Evolutionary conservation across 371 early-diverging fungal genomes (phyloP), one percentile per base, ranked within the genome.

Genomic region (Batkoa obscura): DNA sequence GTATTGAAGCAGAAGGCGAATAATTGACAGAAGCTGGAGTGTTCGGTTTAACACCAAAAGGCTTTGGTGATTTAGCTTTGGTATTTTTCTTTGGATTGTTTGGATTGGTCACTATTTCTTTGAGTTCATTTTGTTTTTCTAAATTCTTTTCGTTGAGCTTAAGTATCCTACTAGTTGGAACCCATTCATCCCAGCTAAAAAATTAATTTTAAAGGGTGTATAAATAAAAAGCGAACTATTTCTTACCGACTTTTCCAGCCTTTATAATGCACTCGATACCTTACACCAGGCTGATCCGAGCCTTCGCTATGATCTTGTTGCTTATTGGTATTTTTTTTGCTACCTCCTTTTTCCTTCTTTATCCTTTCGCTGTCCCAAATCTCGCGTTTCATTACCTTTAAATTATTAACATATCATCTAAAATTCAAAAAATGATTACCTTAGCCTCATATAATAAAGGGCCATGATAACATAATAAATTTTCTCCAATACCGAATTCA

Each of bases 171-270:
- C 79, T 67, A 61, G 90, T 86, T 32, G 89, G 86, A 0, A 94
- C 96, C 98, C 98, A 97, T 67, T 97, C 98, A 68, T 97, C 96
- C 94, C 94, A 97, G 0, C 92, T 94, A 63, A 57, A 35, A 42
- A 30, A 45, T 43, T 17, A 41, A 35, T 31, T 34, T 35, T 50
- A 37, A 36, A 41, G 57, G 9, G 23, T 23, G 23, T 23, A 23
- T 47, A 43, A 36, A 43, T 38, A 43, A 15, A 32, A 36, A 31
- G 17, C 30, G 4, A 41, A 43, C 4, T 46, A 36, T 1, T 33
- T 42, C 74, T 63, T 73, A 90, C 90, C 76, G 82, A 58, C 79
- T 79, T 65, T 94, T 95, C 98, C 98, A 97, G 34, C 98, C 98
- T 63, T 91, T 87, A 70, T 97, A 97, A 63, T 97, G 95, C 10